Conservation (phyloP, 202 grass and related monocot species). For the Miscanthus sacchariflorus region DNA sequence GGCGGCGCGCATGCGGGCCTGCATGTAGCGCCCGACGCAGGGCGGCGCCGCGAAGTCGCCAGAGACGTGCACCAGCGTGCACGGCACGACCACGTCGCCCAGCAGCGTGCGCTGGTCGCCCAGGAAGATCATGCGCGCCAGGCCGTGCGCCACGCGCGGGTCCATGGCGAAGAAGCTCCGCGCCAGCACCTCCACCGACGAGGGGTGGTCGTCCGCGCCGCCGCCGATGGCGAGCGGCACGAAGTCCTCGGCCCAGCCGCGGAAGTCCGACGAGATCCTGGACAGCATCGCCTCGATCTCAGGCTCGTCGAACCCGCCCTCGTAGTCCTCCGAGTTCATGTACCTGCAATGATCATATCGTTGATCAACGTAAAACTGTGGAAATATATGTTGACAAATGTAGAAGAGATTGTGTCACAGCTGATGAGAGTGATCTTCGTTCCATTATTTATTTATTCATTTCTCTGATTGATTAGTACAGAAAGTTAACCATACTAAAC, state of each 20-base stretch:
- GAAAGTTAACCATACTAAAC: neutral
- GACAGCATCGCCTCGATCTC: conserved; percentile 54
- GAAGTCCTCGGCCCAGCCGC: conserved; percentile 60
- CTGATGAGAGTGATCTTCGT: neutral
- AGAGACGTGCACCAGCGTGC: conserved; percentile 61
- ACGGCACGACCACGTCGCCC: conserved; percentile 50
- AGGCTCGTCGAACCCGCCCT: conserved; percentile 68
- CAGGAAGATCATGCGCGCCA: conserved; percentile 71
- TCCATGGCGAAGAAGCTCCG: conserved; percentile 75
- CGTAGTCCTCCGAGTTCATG: conserved; percentile 75
- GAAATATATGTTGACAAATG: no score
- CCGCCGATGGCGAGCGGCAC: conserved; percentile 46
- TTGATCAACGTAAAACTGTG: neutral
- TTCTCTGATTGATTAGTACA: neutral
- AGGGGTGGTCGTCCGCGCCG: neutral
- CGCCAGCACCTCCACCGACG: conserved; percentile 36
- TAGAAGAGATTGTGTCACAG: no score
- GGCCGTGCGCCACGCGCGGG: conserved; percentile 56
- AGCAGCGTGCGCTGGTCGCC: conserved; percentile 62
- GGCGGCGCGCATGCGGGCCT: conserved; percentile 49
- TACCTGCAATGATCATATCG: conserved; percentile 47
- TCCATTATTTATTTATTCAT: neutral
- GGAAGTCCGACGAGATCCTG: conserved; percentile 61
- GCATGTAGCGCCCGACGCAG: conserved; percentile 63
- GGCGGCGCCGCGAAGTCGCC: conserved; percentile 64